Base-by-base conservation (phyloP, 352 stramenopile species). In the Stramenopiles sp. region DNA sequence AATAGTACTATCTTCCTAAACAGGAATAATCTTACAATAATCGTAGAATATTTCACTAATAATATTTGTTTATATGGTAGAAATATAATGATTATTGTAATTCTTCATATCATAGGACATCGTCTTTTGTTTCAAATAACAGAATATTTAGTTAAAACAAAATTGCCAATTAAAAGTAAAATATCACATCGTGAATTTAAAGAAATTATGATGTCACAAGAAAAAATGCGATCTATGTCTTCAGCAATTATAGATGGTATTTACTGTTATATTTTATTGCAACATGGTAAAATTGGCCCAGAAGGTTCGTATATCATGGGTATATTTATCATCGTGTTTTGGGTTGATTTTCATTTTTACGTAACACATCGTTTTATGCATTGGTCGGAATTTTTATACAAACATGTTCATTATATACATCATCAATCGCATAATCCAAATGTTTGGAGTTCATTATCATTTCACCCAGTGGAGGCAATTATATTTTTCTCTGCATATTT, bases 371-470 rank as follows among this genome's bases (percentile, higher is more conserved):
- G 53, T 69, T 69, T 69, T 23, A 69, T 69, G 53, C 53, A 69
- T 27, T 23, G 20, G 53, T 69, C 53, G 53, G 27, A 20, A 27
- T 69, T 69, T 69, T 27, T 69, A 27, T 69, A 69, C 53, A 69
- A 69, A 27, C 20, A 69, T 69, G 53, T 69, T 69, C 53, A 69
- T 69, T 69, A 69, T 27, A 69, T 69, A 23, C 53, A 69, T 69
- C 53, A 69, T 27, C 53, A 69, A 69, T 23, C 20, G 20, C 53
- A 69, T 27, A 69, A 69, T 27, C 53, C 53, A 69, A 69, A 69
- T 69, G 53, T 69, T 69, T 69, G 53, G 53, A 69, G 53, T 27
- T 69, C 53, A 69, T 69, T 69, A 69, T 23, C 20, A 23, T 69
- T 69, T 69, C 53, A 69, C 53, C 53, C 53, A 69, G 53, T 69